phyloP scores from a whole-genome alignment of 768 basidiomycete species.

The Leucocoprinus birnbaumii region DNA sequence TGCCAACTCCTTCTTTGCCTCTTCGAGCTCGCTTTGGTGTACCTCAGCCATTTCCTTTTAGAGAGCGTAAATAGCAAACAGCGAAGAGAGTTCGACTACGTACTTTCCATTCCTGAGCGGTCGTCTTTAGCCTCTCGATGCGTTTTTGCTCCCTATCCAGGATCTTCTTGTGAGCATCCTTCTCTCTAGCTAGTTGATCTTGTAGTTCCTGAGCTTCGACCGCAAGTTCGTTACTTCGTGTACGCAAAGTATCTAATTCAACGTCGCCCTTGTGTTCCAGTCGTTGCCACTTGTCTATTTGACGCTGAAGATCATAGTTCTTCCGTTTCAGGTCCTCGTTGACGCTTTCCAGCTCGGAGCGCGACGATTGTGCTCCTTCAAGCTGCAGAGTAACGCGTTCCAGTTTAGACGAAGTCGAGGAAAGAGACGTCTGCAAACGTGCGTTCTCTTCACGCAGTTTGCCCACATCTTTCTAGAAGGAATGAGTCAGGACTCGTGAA shows the following conservation, averaged over 20 bases:
- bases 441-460: conserved; percentile 49
- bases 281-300: conserved; percentile 67
- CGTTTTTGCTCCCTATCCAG: conserved; percentile 41
- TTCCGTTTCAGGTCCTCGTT: conserved; percentile 59
- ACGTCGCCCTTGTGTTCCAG: conserved; percentile 63
- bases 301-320: conserved; percentile 52
- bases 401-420: conserved; percentile 47
- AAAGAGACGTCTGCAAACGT: conserved; percentile 42
- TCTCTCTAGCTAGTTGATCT: conserved; percentile 24
- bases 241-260: conserved; percentile 53
- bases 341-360: conserved; percentile 50
- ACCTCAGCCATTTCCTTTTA: conserved; percentile 36
- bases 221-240: conserved; percentile 55
- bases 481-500: neutral
- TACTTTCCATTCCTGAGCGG: conserved; percentile 46
- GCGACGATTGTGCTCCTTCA: conserved; percentile 51
- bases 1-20: conserved; percentile 28
- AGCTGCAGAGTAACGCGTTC: conserved; percentile 57
- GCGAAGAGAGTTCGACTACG: conserved; percentile 6
- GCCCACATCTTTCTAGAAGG: conserved; percentile 30
- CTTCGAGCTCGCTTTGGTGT: conserved; percentile 32
- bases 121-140: conserved; percentile 39
- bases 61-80: neutral
- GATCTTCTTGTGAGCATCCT: conserved; percentile 32
- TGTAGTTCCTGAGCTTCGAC: conserved; percentile 47